Evolutionary conservation across 352 stramenopile genomes (phyloP).

Genomic region (Thraustochytrium striatum): DNA sequence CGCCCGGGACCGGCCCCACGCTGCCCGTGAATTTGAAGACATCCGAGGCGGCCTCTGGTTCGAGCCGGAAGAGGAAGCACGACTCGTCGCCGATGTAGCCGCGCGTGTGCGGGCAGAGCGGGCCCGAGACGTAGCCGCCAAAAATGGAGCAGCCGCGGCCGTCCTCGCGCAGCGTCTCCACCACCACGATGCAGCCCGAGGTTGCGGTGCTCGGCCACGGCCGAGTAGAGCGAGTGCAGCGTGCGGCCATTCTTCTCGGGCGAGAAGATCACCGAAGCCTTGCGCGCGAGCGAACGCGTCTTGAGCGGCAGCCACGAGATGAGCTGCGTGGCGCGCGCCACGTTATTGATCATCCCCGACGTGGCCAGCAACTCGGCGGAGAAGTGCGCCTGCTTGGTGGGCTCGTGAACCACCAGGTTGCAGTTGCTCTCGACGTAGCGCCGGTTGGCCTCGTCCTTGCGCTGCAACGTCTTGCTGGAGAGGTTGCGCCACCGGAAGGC

Average conservation of each 20-base stretch:
- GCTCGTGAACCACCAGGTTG: background rate
- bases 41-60: background rate
- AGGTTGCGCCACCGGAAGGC: slow-evolving; percentile 13
- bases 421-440: background rate
- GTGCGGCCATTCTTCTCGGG: background rate
- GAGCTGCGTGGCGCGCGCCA: background rate
- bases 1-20: background rate
- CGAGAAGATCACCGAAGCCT: background rate
- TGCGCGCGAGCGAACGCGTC: background rate
- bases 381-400: background rate
- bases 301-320: slow-evolving; percentile 7
- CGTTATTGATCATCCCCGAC: background rate
- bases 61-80: slow-evolving; percentile 37
- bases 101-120: background rate
- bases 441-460: slow-evolving; percentile 6
- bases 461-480: background rate
- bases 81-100: background rate
- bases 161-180: slow-evolving; percentile 9
- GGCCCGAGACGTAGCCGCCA: background rate
- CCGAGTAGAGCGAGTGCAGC: background rate
- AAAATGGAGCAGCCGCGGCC: background rate
- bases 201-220: no score
- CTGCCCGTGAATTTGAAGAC: background rate
- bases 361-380: background rate
- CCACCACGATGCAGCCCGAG: background rate